A percentile compares a stretch with the other conserved stretches of the same genome.
Evolutionary conservation across 2,329 filamentous ascomycete species (phyloP).

Genomic region (Diplodia mutila): DNA sequence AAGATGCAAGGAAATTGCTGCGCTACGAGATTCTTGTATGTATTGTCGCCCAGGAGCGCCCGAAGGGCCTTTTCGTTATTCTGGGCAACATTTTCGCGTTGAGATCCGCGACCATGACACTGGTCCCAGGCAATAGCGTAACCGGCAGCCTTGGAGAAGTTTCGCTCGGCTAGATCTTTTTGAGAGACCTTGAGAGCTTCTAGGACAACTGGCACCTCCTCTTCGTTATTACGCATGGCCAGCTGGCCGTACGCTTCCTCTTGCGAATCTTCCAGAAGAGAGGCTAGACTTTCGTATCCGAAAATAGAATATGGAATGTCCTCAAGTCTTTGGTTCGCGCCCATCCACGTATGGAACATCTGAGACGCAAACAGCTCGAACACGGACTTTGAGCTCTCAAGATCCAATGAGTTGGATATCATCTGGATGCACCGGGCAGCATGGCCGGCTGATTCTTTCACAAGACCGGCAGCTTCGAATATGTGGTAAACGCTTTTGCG

Average conservation of each 20-base stretch:
- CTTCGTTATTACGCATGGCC: constrained; percentile 76
- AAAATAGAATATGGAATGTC: constrained; percentile 86
- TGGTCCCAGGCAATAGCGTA: constrained; percentile 79
- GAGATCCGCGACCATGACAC: constrained; percentile 32
- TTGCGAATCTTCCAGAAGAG: constrained; percentile 71
- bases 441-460: constrained; percentile 67
- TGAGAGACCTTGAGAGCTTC: constrained; percentile 58
- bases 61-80: constrained; percentile 66
- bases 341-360: constrained; percentile 87
- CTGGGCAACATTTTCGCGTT: constrained; percentile 46
- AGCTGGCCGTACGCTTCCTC: constrained; percentile 80
- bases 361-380: constrained; percentile 88
- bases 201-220: constrained; percentile 65
- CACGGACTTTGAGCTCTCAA: constrained; percentile 69
- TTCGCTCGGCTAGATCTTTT: constrained; percentile 63
- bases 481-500: constrained; percentile 90
- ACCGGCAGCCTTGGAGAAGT: constrained; percentile 78
- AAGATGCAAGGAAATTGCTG: constrained; percentile 77
- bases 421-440: constrained; percentile 71
- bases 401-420: constrained; percentile 67
- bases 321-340: constrained; percentile 54
- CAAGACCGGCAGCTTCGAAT: constrained; percentile 82
- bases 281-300: constrained; percentile 69
- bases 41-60: constrained; percentile 68
- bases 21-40: constrained; percentile 66